phyloP scores from a whole-genome alignment of 2,329 filamentous ascomycete species.

The Exophiala mesophila region DNA sequence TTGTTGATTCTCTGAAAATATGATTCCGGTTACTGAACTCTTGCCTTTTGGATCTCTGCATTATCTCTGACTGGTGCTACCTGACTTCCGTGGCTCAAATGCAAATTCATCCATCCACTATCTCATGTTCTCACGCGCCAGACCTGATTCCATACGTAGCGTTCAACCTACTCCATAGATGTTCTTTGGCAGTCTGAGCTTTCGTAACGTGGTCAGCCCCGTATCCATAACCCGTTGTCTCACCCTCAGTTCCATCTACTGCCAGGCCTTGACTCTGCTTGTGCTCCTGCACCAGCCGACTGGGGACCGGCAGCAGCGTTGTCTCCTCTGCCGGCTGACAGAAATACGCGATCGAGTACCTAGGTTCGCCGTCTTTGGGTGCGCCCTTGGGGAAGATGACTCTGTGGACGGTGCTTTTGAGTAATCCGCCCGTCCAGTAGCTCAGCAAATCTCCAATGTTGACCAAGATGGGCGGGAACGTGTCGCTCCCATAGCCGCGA shows the following conservation, averaged over 20 bases:
- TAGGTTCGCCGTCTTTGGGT: slow-evolving; percentile 37
- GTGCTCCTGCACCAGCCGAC: slow-evolving; percentile 45
- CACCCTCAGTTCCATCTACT: slow-evolving; percentile 33
- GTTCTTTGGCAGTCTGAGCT: slow-evolving; percentile 54
- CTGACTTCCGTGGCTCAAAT: no score
- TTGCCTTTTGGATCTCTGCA: no score
- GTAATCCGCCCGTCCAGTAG: slow-evolving; percentile 85
- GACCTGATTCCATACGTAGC: slow-evolving; percentile 62
- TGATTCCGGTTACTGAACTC: no score
- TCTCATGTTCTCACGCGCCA: no score
- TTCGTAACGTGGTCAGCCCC: slow-evolving; percentile 37
- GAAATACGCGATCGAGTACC: slow-evolving; percentile 59
- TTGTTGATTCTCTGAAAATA: no score
- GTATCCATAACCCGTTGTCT: slow-evolving; percentile 39
- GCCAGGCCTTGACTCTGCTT: no score
- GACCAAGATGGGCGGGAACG: slow-evolving; percentile 61
- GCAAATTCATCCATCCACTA: no score
- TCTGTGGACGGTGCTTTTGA: slow-evolving; percentile 83
- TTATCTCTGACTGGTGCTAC: no score
- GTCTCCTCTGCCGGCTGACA: slow-evolving; percentile 57
- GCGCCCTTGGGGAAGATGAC: slow-evolving; percentile 64
- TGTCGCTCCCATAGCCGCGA: slow-evolving; percentile 35
- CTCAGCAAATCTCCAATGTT: slow-evolving; percentile 68
- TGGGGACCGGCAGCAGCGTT: slow-evolving; percentile 52
- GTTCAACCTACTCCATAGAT: slow-evolving; percentile 53